Evolutionary conservation across 2,329 filamentous ascomycete genomes (phyloP).

Genomic region (Apiospora phragmitis): DNA sequence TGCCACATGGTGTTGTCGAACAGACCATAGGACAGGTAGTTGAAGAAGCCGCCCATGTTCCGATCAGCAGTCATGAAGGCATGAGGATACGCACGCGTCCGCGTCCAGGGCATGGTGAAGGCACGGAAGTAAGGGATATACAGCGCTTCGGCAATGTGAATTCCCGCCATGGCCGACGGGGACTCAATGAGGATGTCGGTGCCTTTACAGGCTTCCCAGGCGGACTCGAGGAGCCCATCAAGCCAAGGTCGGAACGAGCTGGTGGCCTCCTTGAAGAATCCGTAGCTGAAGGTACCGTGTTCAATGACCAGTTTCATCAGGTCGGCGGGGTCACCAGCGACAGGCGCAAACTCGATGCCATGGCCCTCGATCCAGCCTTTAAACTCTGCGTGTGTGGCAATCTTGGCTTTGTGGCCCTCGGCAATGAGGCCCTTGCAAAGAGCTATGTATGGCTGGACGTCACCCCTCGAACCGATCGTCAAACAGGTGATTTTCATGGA

Average conservation of each 20-base stretch:
- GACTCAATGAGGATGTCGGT: conserved; percentile 92
- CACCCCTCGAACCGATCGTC: conserved; percentile 92
- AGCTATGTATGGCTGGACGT: conserved; percentile 97
- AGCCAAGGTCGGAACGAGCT: conserved; percentile 92
- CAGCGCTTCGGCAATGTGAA: conserved; percentile 94
- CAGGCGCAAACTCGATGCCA: conserved; percentile 86
- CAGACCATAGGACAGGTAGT: conserved; percentile 92
- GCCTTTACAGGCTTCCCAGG: conserved; percentile 81
- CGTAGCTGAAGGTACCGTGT: conserved; percentile 93
- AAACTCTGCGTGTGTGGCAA: conserved; percentile 92
- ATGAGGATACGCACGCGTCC: conserved; percentile 92
- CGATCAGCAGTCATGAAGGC: conserved; percentile 91
- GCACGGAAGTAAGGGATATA: conserved; percentile 94
- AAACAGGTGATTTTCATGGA: conserved; percentile 85
- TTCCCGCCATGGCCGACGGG: conserved; percentile 94
- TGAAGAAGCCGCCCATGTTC: conserved; percentile 94
- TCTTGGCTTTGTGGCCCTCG: conserved; percentile 83
- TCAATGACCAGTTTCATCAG: conserved; percentile 96
- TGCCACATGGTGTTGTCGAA: conserved; percentile 98
- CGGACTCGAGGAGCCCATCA: conserved; percentile 79
- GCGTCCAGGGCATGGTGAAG: conserved; percentile 98
- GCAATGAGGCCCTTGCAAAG: conserved; percentile 86
- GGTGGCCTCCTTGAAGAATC: conserved; percentile 86
- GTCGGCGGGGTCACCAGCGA: conserved; percentile 89
- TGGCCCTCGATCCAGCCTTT: conserved; percentile 86